A percentile compares a stretch with the other conserved stretches of the same genome.
Evolutionary conservation across 164 flowering plant genomes (phyloP).

Genomic region (Litsea cubeba): DNA sequence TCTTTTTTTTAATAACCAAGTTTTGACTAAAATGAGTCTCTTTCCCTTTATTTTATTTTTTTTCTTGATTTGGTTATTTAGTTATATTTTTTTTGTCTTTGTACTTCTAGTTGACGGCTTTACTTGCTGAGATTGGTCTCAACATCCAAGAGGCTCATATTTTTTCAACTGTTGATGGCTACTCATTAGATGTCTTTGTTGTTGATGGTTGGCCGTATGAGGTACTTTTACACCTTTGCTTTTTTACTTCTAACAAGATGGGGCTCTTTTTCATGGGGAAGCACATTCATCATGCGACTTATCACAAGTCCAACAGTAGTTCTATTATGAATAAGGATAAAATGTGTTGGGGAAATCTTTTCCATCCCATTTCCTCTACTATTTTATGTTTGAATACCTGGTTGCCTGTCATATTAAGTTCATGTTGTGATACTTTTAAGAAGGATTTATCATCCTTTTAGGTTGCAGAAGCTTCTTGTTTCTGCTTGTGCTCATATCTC

Average conservation of each 20-base stretch:
- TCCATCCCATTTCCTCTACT: no score
- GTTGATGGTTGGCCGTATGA: conserved; percentile 90
- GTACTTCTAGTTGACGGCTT: conserved; percentile 64
- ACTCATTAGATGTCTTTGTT: conserved; percentile 91
- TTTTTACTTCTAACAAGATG: not conserved
- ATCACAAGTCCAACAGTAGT: no score
- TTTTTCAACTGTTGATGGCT: conserved; percentile 88
- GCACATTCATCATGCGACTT: no score
- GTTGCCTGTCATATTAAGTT: no score
- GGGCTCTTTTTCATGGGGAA: no score
- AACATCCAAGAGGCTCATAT: conserved; percentile 98
- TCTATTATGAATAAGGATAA: no score
- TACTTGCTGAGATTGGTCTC: conserved; percentile 80
- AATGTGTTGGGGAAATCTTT: no score
- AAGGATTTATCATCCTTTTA: no score
- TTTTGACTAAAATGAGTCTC: not conserved
- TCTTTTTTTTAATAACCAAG: not conserved
- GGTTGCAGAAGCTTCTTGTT: no score
- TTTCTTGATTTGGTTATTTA: not conserved
- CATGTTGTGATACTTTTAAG: no score
- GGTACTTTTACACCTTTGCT: conserved; percentile 33
- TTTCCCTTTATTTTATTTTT: not conserved
- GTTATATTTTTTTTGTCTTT: conserved; percentile 1
- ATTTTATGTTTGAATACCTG: no score
- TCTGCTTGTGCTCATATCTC: no score